Conservation (phyloP, 805 yeast genomes). For the Saccharomycopsis olivae region DNA sequence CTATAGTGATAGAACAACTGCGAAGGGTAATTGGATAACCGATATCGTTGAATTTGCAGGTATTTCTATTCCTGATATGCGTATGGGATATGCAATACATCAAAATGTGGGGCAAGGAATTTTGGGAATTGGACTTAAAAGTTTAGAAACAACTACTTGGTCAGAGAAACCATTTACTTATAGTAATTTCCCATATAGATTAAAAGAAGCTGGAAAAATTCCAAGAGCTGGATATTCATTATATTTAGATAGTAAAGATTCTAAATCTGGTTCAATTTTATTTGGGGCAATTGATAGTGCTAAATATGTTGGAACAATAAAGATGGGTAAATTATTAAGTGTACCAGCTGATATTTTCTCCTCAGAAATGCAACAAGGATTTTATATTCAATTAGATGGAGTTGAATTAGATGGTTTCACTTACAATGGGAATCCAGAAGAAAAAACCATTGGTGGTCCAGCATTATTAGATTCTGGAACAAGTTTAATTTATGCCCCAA, state of each 20-base stretch:
- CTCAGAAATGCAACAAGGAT: not conserved
- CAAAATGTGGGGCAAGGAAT: slow-evolving; percentile 3
- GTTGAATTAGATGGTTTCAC: not conserved
- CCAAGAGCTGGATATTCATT: slow-evolving; percentile 33
- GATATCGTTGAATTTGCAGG: slow-evolving; percentile 10
- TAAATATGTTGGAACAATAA: slow-evolving; percentile 34
- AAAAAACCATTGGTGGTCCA: slow-evolving; percentile 4
- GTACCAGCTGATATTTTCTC: not conserved
- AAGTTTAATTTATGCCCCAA: slow-evolving; percentile 39
- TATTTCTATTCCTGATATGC: not conserved
- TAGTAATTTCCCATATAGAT: slow-evolving; percentile 22
- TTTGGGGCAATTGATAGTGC: slow-evolving; percentile 47
- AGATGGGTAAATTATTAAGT: slow-evolving; percentile 20
- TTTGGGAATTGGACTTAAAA: slow-evolving; percentile 1
- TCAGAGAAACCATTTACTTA: too few relatives aligned
- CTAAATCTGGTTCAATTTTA: slow-evolving; percentile 27
- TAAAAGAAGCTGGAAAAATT: slow-evolving; percentile 31
- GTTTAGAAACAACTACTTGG: not conserved
- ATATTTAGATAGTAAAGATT: slow-evolving; percentile 27
- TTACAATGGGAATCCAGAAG: slow-evolving; percentile 12
- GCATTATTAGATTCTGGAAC: slow-evolving; percentile 50
- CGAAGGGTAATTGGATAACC: slow-evolving; percentile 28
- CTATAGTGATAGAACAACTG: slow-evolving; percentile 39
- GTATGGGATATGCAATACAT: slow-evolving; percentile 1
- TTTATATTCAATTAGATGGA: not conserved